Percentiles rank a stretch among this genome's conserved stretches.
Conservation (phyloP, 2,329 filamentous ascomycete genomes). For the Dactylella cylindrospora region DNA sequence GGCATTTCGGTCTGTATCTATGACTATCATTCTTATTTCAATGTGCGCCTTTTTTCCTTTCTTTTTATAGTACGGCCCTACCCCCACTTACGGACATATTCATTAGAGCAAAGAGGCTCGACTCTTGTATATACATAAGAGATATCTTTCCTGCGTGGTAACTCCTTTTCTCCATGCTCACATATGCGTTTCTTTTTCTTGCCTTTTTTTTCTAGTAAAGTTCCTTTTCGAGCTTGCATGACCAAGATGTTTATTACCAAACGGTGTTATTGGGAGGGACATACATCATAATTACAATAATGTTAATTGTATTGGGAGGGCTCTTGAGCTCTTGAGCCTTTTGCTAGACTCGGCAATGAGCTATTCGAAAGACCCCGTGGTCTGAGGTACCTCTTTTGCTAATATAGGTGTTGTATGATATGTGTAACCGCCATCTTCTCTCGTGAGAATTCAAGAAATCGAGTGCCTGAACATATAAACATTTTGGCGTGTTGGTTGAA, state of each 20-base stretch:
- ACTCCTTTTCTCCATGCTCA: neutral
- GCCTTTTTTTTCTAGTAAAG: neutral
- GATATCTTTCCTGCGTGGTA: slow-evolving; percentile 3
- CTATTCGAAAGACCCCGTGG: too few species aligned
- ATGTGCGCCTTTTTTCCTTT: neutral
- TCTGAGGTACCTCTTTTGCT: too few species aligned
- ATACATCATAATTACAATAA: slow-evolving; percentile 30
- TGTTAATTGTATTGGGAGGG: slow-evolving; percentile 21
- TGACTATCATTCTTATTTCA: slow-evolving; percentile 20
- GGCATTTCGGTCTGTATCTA: slow-evolving; percentile 9
- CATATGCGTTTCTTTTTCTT: neutral
- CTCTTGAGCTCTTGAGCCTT: too few species aligned
- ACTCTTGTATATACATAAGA: slow-evolving; percentile 20
- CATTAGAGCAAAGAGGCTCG: too few species aligned
- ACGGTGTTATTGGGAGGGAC: slow-evolving; percentile 4
- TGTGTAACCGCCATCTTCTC: too few species aligned
- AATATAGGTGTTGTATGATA: too few species aligned
- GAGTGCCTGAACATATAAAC: too few species aligned
- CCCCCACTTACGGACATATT: too few species aligned
- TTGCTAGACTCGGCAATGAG: too few species aligned
- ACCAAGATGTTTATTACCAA: slow-evolving; percentile 1
- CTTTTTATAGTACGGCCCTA: neutral
- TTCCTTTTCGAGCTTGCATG: neutral
- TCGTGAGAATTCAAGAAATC: too few species aligned
- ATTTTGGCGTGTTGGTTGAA: too few species aligned